Evolutionary conservation across 306 rosid genomes (phyloP).

Genomic region (Chamaecrista fasciculata): DNA sequence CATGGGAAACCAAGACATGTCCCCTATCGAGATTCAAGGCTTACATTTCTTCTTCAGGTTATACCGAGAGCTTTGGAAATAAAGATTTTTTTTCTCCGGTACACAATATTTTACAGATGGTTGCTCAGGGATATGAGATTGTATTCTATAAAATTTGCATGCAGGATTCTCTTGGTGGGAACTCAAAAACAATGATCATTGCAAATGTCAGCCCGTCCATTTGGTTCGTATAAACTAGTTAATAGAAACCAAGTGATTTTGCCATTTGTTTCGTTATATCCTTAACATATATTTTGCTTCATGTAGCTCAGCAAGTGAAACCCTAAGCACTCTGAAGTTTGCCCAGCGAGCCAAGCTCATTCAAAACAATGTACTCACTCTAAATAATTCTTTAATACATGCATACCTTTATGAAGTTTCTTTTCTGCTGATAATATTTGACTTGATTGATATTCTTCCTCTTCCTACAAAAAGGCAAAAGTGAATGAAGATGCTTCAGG

Average conservation of each 20-base stretch:
- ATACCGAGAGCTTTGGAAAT: constrained; percentile 26
- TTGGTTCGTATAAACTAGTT: constrained; percentile 56
- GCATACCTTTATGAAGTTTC: background rate
- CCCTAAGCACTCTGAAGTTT: constrained; percentile 93
- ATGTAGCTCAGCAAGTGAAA: constrained; percentile 85
- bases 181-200: constrained; percentile 90
- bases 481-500: constrained; percentile 97
- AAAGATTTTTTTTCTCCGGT: background rate
- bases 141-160: constrained; percentile 27
- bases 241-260: constrained; percentile 15
- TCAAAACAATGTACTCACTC: constrained; percentile 74
- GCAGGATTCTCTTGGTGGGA: constrained; percentile 99
- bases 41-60: constrained; percentile 99
- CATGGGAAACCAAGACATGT: constrained; percentile 97
- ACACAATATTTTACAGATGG: constrained; percentile 3
- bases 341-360: constrained; percentile 99
- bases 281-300: constrained; percentile 34
- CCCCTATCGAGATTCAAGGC: constrained; percentile 96
- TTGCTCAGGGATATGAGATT: constrained; percentile 14
- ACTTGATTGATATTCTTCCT: constrained; percentile 25
- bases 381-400: constrained; percentile 8
- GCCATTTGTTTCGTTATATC: constrained; percentile 14
- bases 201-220: constrained; percentile 96
- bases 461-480: constrained; percentile 58
- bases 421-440: background rate